Base-by-base conservation (phyloP, 371 early-diverging fungal species). In the Umbelopsis sp. region DNA sequence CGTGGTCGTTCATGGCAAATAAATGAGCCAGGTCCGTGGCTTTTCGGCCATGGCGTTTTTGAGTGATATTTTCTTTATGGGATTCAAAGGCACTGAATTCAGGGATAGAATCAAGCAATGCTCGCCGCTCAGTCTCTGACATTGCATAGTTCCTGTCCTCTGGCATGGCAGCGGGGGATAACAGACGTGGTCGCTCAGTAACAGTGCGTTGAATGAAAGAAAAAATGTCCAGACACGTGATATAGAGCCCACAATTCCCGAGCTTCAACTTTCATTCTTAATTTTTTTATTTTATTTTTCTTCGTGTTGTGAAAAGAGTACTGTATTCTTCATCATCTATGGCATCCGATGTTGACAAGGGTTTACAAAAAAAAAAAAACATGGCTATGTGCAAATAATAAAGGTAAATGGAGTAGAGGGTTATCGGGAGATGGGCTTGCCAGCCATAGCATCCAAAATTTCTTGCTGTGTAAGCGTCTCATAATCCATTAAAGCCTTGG, bases 391-490 rank as follows among this genome's bases (percentile, higher is more conserved):
- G 57, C 57, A 57, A 57, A 57, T 57, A 57, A 57, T 35, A 29
- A 57, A 35, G 29, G 7, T 35, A 35, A 57, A 57, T 16, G 37
- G 29, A 18, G 18, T 29, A 29, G 35, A 35, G n/a, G 35, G 57
- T 53, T 29, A 52, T 74, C 81, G 75, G 53, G 77, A 75, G 52
- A 90, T 81, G 29, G 86, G 81, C 67, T 88, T 86, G 51, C 94
- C 94, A 69, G 90, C 86, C 62, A 95, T 80, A 11, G 88, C 92
- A 50, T 78, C 79, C 70, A 90, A 86, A 63, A 99, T 94, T 78
- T 99, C 96, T 63, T 97, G 91, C 63, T 86, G 86, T 48, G 91
- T 86, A 46, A 99, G 78, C 0, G 99, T 98, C 78, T 99, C 99
- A 72, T 94, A 89, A 70, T 96, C 96, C 35, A 98, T 84, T 65